Percentiles rank a stretch among this genome's conserved stretches.
These are phyloP conservation scores for Tephrocybe sp. DNA, from an alignment of 768 basidiomycete genomes.

Conservation along the genomic window DNA sequence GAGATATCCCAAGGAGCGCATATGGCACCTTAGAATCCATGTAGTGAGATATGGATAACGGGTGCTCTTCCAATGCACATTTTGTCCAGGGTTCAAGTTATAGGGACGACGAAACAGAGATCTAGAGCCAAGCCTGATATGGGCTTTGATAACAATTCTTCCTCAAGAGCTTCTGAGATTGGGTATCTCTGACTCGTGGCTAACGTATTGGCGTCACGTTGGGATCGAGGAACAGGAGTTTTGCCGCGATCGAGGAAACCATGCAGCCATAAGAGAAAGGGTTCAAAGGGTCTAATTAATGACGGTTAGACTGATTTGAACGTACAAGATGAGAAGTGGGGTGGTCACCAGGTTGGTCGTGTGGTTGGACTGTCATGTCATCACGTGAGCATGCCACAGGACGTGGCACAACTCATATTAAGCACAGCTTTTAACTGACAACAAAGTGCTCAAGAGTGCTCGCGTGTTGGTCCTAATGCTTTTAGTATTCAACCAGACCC, in stretches of 20 bases:
- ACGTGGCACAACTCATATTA: too few species aligned
- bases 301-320: not conserved
- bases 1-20: slow-evolving; percentile 43
- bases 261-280: slow-evolving; percentile 5
- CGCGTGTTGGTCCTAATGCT: too few species aligned
- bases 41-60: not conserved
- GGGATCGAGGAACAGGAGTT: slow-evolving; percentile 13
- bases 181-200: slow-evolving; percentile 15
- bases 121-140: slow-evolving; percentile 12
- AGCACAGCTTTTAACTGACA: too few species aligned
- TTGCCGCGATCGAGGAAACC: slow-evolving; percentile 7
- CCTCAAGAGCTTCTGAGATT: slow-evolving; percentile 12
- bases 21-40: slow-evolving; percentile 37
- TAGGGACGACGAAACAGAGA: slow-evolving; percentile 2
- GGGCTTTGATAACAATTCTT: slow-evolving; percentile 7
- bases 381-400: too few species aligned
- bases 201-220: slow-evolving; percentile 6
- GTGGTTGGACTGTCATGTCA: too few species aligned
- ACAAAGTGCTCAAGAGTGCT: too few species aligned
- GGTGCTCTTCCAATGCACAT: not conserved
- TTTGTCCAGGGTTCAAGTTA: slow-evolving; percentile 11
- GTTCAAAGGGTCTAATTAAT: not conserved
- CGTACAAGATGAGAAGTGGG: not conserved
- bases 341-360: not conserved
- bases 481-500: too few species aligned